Base-by-base conservation (phyloP, 2,329 filamentous ascomycete species). In the Chaetoscypha palmicola region DNA sequence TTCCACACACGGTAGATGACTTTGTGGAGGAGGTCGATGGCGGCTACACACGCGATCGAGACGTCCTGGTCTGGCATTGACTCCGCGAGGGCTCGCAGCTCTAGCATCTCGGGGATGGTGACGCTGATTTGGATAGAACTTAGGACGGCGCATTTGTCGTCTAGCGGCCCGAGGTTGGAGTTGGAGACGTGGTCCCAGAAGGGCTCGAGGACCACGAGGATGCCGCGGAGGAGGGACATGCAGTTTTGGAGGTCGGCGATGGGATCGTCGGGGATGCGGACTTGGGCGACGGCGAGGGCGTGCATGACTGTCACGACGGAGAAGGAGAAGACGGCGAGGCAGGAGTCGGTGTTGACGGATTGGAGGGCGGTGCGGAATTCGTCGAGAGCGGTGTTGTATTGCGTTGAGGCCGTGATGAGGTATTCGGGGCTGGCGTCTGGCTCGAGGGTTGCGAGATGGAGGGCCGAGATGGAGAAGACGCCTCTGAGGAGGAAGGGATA, bases 401-500 rank as follows among this genome's bases (percentile, higher is more conserved):
- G 34, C 12, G 34, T 37, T 5, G 19, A 37, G 5, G 34, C 34
- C 8, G 11, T 9, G 23, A 22, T 16, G 3, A 37, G 5, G 12
- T 12, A 12, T 3, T 12, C 20, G 10, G 16, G 10, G 23, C 11
- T 4, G 11, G 16, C 7, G 5, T 11, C 21, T 20, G 19, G 34
- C 12, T 21, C 16, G 3, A 22, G 8, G 34, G 38, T 32, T 11
- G 24, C 34, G 16, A 46, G 30, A 32, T 46, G 43, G 5, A 46
- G 20, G 12, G 43, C 43, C 5, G 43, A 23, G 12, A 37, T 37
- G 16, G 34, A 22, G 5, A 37, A 20, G 23, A 22, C 4, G 4
- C 35, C 43, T 7, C 38, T 30, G 22, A 46, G 32, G 9, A 46
- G 26, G 19, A 41, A 41, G 9, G 12, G 12, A 20, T 46, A 19